Conservation (phyloP, 768 basidiomycete species). For the Holtermanniella nyarrowii region DNA sequence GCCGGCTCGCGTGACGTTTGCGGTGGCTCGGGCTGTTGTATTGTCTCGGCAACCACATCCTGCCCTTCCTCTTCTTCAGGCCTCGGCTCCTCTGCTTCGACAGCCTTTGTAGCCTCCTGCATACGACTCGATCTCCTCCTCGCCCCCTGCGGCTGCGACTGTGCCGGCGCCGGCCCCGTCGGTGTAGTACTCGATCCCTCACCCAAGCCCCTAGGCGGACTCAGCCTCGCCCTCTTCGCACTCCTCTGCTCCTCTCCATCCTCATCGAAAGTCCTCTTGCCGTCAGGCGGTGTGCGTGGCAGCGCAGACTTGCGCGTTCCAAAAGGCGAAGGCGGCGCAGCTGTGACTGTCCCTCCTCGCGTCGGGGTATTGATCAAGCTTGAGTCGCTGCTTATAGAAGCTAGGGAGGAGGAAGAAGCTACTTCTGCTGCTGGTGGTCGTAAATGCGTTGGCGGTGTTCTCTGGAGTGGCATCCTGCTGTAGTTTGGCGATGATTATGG, state of each 20-base stretch:
- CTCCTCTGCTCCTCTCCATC: not conserved
- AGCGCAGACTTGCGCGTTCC: not conserved
- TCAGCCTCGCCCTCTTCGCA: not conserved
- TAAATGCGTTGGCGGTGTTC: not conserved
- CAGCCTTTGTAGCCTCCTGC: no score
- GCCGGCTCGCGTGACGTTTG: not conserved
- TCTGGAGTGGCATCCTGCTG: not conserved
- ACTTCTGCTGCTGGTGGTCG: not conserved
- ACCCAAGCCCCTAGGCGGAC: not conserved
- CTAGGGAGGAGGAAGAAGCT: not conserved
- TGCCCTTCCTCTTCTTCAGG: no score
- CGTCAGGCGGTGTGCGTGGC: not conserved
- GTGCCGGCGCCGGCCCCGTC: no score
- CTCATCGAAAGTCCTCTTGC: not conserved
- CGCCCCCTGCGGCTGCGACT: not conserved
- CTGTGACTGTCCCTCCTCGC: not conserved
- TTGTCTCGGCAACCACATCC: no score
- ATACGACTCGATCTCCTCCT: no score
- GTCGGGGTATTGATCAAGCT: not conserved
- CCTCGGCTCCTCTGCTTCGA: no score
- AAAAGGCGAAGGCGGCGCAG: not conserved
- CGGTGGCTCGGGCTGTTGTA: no score
- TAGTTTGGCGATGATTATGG: no score
- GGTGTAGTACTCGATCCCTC: not conserved
- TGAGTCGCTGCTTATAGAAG: not conserved